Base-by-base conservation (phyloP, 2,329 filamentous ascomycete genomes). In the Allantophomopsis lycopodina region DNA sequence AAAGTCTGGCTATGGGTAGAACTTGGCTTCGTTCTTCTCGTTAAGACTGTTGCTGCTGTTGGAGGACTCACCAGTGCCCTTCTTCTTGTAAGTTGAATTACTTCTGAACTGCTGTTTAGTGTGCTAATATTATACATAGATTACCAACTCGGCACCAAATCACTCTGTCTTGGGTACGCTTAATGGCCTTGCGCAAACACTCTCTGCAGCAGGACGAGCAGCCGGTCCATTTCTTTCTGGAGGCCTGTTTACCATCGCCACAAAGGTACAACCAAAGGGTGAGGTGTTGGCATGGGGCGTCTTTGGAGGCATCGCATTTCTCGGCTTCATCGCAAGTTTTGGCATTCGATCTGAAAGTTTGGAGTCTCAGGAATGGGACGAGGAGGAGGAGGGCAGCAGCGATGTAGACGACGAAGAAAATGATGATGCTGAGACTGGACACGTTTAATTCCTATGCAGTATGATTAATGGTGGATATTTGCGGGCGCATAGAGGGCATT, bases 181-280 rank as follows among this genome's bases (percentile, higher is more conserved):
- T 18, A 95, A 98, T 53, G 91, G 91, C 8, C 72, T 96, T 23
- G 91, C 91, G 0, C 91, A 98, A 59, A 94, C 87, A 0, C 74
- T 98, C 0, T 94, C 86, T 0, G 91, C 91, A 0, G 85, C 84
- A 0, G 91, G 91, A 7, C 78, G 91, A 43, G 87, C 88, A 34
- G 73, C 86, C 0, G 91, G 91, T 0, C 91, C 91, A 0, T 88
- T 96, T 48, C 65, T 94, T 0, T 91, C 87, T 0, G 91, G 91
- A 0, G 79, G 79, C 0, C 65, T 98, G 0, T 98, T 94, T 58
- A 85, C 85, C 0, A 64, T 89, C 1, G 80, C 86, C 0, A 80
- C 76, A 0, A 70, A 73, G 37, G 69, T 94, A 5, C 64, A 70
- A 10, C 83, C 79, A 2, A 91, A 87, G 53, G 89, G 91, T 1